Evolutionary conservation across 140 eudicot species (phyloP).

Genomic region (Stevia rebaudiana): DNA sequence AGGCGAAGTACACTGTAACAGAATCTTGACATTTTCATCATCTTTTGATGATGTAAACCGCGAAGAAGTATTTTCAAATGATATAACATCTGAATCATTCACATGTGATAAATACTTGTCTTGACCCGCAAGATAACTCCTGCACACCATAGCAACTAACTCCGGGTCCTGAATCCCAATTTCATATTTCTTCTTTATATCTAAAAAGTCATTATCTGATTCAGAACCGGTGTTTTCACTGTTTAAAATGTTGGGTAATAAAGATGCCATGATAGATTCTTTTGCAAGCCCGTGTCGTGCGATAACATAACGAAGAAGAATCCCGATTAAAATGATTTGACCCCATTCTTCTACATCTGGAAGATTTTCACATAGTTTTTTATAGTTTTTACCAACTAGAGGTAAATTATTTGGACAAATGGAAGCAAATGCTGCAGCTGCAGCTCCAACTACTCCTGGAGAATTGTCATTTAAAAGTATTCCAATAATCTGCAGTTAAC

Average conservation of each 20-base stretch:
- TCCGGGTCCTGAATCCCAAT: constrained; percentile 33
- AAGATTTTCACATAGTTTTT: constrained; percentile 70
- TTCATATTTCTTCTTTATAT: constrained; percentile 24
- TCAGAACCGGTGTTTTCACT: constrained; percentile 41
- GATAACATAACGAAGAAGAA: constrained; percentile 72
- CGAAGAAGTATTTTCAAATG: constrained; percentile 31
- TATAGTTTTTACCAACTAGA: constrained; percentile 65
- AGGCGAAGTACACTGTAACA: constrained; percentile 87
- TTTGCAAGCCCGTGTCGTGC: constrained; percentile 84
- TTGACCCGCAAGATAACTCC: constrained; percentile 84
- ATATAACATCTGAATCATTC: constrained; percentile 26
- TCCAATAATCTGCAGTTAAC: constrained; percentile 67
- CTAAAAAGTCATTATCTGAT: constrained; percentile 27
- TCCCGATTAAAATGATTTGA: constrained; percentile 65
- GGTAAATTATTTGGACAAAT: constrained; percentile 80
- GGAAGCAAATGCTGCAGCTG: constrained; percentile 93
- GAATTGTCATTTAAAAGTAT: constrained; percentile 81
- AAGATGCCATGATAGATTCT: constrained; percentile 72
- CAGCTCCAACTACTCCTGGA: constrained; percentile 94
- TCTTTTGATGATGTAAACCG: constrained; percentile 57
- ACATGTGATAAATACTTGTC: constrained; percentile 64
- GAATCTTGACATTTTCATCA: constrained; percentile 69
- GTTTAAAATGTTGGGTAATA: constrained; percentile 23
- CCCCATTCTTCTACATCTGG: constrained; percentile 99
- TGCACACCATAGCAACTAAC: constrained; percentile 48